Evolutionary conservation across 139 green algal species (phyloP).

Genomic region (Haematococcus sp.): DNA sequence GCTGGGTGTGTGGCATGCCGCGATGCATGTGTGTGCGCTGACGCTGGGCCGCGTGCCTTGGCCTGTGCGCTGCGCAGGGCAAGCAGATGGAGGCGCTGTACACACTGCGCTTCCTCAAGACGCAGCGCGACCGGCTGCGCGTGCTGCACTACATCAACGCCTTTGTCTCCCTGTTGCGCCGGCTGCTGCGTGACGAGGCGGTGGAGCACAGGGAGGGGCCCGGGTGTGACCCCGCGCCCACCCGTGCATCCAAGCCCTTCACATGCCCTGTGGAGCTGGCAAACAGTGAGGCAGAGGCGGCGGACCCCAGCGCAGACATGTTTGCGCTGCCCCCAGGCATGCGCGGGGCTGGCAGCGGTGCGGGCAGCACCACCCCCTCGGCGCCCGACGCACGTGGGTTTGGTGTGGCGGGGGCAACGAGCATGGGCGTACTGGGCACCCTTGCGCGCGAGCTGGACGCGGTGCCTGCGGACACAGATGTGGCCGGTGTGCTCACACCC

Average conservation of each 20-base stretch:
- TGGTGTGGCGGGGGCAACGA: too few relatives aligned
- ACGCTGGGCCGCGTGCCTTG: not conserved
- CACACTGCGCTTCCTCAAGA: constrained; percentile 31
- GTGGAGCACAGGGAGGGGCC: not conserved
- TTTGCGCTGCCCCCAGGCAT: too few relatives aligned
- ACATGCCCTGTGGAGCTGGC: constrained; percentile 20
- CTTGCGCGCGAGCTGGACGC: too few relatives aligned
- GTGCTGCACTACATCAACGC: constrained; percentile 46
- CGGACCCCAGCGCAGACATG: not conserved
- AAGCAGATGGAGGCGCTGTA: constrained; percentile 39
- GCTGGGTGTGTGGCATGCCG: too few relatives aligned
- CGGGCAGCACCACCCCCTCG: too few relatives aligned
- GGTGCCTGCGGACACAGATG: too few relatives aligned
- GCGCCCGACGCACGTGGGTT: too few relatives aligned
- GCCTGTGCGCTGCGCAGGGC: constrained; percentile 15
- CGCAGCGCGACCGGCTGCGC: constrained; percentile 28
- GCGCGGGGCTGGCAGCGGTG: too few relatives aligned
- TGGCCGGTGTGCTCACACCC: too few relatives aligned
- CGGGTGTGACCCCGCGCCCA: constrained; percentile 4
- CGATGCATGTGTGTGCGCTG: not conserved
- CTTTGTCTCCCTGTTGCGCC: constrained; percentile 22
- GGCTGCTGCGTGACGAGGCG: constrained; percentile 32
- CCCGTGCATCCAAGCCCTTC: constrained; percentile 19
- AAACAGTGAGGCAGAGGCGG: not conserved
- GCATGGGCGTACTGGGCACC: too few relatives aligned